A percentile compares a stretch with the other conserved stretches of the same genome.
These are phyloP conservation scores for Penicillium sp. DNA, from an alignment of 2,329 filamentous ascomycete species.

Conservation along the genomic window DNA sequence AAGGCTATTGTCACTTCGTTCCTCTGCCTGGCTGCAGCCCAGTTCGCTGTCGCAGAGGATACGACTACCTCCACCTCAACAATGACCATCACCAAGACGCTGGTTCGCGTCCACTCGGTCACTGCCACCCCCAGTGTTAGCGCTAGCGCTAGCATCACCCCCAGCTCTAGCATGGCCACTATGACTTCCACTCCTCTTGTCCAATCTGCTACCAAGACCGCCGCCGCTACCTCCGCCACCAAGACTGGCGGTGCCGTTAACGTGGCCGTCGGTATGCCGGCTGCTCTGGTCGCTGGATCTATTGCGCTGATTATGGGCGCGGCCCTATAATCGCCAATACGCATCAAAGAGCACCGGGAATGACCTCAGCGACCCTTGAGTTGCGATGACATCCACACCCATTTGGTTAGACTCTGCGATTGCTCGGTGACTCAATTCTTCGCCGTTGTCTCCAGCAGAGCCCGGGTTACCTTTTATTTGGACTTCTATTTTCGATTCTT, in stretches of 20 bases:
- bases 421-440: constrained; percentile 7
- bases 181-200: constrained; percentile 23
- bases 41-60: constrained; percentile 29
- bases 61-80: constrained; percentile 34
- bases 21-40: constrained; percentile 36
- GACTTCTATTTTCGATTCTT: constrained; percentile 20
- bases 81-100: constrained; percentile 44
- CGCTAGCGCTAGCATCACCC: constrained; percentile 8
- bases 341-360: constrained; percentile 1
- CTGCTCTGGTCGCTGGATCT: constrained; percentile 38
- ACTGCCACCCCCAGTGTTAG: constrained; percentile 28
- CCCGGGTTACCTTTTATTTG: constrained; percentile 19
- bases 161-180: constrained; percentile 13
- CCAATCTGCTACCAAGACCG: constrained; percentile 7
- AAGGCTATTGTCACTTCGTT: constrained; percentile 32
- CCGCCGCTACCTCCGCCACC: constrained; percentile 14
- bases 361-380: neutral
- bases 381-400: neutral
- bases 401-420: neutral
- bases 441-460: constrained; percentile 25
- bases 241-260: constrained; percentile 21
- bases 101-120: constrained; percentile 46
- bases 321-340: constrained; percentile 29
- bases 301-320: constrained; percentile 39
- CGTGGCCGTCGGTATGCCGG: constrained; percentile 28